Conservation (phyloP, 768 basidiomycete species). For the Xanthoconium purpureum region DNA sequence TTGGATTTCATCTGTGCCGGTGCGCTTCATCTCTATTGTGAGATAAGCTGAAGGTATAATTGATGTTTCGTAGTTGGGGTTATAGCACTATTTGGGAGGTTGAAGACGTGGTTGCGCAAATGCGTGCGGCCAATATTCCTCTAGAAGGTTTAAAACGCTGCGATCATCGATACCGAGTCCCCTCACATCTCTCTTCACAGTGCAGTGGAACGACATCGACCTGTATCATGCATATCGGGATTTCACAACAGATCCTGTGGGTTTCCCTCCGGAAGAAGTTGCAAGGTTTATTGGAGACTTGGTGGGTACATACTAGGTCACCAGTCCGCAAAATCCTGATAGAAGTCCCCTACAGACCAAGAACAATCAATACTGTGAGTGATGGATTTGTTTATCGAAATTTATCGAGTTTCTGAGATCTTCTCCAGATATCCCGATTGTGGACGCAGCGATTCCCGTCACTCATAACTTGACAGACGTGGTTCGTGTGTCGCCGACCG, state of each 20-base stretch:
- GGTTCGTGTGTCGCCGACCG: slow-evolving; percentile 36
- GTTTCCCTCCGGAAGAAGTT: slow-evolving; percentile 53
- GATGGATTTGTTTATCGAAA: background rate
- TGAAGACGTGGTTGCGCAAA: slow-evolving; percentile 47
- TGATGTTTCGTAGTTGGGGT: slow-evolving; percentile 35
- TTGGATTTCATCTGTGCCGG: slow-evolving; percentile 74
- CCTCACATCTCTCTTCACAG: slow-evolving; percentile 25
- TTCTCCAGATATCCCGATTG: slow-evolving; percentile 58
- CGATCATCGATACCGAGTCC: background rate
- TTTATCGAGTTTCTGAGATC: background rate
- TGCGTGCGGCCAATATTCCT: slow-evolving; percentile 66
- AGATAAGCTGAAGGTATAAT: background rate
- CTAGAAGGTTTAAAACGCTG: slow-evolving; percentile 50
- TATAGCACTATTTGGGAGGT: slow-evolving; percentile 52
- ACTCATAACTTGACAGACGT: slow-evolving; percentile 57
- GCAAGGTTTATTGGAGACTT: slow-evolving; percentile 49
- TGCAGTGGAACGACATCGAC: slow-evolving; percentile 78
- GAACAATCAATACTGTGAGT: slow-evolving; percentile 26
- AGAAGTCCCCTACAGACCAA: background rate
- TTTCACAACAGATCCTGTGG: slow-evolving; percentile 65
- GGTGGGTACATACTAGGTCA: slow-evolving; percentile 35
- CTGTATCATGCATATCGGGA: slow-evolving; percentile 66
- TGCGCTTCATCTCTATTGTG: slow-evolving; percentile 20
- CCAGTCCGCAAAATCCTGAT: background rate
- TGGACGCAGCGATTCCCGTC: slow-evolving; percentile 59